Evolutionary conservation across 257 asterid species (phyloP).

Genomic region (Henckelia pumila): DNA sequence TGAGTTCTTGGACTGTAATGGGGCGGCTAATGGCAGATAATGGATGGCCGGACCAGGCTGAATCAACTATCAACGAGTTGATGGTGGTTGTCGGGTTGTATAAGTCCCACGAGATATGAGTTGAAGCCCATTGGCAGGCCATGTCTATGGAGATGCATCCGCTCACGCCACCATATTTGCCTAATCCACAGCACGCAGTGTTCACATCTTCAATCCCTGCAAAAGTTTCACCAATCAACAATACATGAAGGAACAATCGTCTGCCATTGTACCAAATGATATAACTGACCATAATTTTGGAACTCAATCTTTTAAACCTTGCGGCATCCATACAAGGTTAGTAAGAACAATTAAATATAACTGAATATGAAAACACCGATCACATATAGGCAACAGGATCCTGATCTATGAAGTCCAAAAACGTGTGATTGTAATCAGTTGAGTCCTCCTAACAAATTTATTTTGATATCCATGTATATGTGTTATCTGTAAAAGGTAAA

Average conservation of each 20-base stretch:
- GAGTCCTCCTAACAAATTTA: too few species aligned
- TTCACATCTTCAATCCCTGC: conserved; percentile 53
- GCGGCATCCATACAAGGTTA: background rate
- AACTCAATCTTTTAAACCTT: background rate
- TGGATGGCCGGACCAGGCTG: conserved; percentile 52
- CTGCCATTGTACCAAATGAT: background rate
- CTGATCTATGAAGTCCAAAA: background rate
- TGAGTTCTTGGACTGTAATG: conserved; percentile 37
- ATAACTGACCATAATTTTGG: background rate
- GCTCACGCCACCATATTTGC: conserved; percentile 32
- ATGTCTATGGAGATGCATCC: conserved; percentile 52
- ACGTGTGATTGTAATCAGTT: background rate
- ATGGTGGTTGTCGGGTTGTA: conserved; percentile 55
- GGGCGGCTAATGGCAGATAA: conserved; percentile 54
- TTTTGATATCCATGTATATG: too few species aligned
- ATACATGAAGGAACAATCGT: background rate
- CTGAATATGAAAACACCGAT: too few species aligned
- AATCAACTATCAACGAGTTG: conserved; percentile 46
- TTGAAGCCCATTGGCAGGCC: conserved; percentile 43
- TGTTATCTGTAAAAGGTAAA: too few species aligned
- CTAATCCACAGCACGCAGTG: conserved; percentile 60
- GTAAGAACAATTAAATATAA: too few species aligned
- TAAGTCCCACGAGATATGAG: conserved; percentile 65
- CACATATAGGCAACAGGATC: too few species aligned
- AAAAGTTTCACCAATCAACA: background rate